Evolutionary conservation across 129 eudicot genomes (phyloP).

Genomic region (Pittosporum tobira): DNA sequence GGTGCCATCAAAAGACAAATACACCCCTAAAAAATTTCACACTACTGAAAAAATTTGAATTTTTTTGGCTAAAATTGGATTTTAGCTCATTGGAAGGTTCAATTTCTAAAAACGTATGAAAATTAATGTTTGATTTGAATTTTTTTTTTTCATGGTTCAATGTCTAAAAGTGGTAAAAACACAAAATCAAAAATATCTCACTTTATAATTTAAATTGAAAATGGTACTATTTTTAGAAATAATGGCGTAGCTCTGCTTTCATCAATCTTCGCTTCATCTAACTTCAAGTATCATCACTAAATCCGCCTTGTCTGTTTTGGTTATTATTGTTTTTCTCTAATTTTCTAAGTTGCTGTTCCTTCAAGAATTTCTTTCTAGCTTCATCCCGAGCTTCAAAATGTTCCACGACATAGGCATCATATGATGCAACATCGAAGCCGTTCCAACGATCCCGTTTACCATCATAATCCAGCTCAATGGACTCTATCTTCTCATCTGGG

Average conservation of each 20-base stretch:
- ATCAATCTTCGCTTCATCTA: slow-evolving; percentile 97
- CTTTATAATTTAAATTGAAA: no score
- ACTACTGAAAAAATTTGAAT: no score
- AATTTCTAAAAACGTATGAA: no score
- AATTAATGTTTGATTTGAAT: no score
- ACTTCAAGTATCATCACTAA: slow-evolving; percentile 57
- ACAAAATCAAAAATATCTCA: slow-evolving; percentile 10
- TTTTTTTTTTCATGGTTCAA: no score
- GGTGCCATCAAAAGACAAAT: no score
- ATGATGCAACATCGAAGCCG: slow-evolving; percentile 76
- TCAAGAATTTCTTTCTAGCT: slow-evolving; percentile 64
- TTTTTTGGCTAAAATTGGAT: no score
- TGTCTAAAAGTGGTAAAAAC: no score
- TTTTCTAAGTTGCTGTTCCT: slow-evolving; percentile 73
- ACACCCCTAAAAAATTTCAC: no score
- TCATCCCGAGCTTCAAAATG: slow-evolving; percentile 79
- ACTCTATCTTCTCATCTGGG: slow-evolving; percentile 74
- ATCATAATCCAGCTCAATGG: slow-evolving; percentile 80
- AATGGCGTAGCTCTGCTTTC: slow-evolving; percentile 97
- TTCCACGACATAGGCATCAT: slow-evolving; percentile 63
- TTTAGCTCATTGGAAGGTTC: no score
- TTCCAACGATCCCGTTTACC: slow-evolving; percentile 90
- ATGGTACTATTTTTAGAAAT: no score
- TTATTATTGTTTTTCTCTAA: slow-evolving; percentile 69
- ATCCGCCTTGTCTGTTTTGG: slow-evolving; percentile 36